Base-by-base conservation (phyloP, 768 basidiomycete species). In the Lentinula lateritia region DNA sequence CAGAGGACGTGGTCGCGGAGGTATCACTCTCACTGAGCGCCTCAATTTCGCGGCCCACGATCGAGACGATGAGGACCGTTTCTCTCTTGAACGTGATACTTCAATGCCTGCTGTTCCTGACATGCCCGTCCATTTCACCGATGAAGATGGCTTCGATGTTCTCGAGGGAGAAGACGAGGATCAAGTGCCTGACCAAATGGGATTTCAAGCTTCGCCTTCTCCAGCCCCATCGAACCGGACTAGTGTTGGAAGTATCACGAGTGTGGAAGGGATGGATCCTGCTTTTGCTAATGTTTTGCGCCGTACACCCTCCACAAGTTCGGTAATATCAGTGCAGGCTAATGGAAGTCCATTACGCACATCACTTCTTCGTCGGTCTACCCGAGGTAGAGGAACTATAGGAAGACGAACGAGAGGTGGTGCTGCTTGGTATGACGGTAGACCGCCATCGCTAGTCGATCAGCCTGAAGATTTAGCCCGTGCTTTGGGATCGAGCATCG, bases 201-300 rank as follows among this genome's bases (percentile, higher is more conserved):
- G 69, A 10, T 65, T 71, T 43, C 56, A 58, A 58, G 58, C 58
- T 2, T 72, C 72, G 13, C 71, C 67, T 32, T 81, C 80, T 2
- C 78, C 80, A 1, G 74, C 78, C 8, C 75, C 74, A 9, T 87
- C 86, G 3, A 89, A 89, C 66, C 79, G 87, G 39, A 83, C 83
- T 6, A 90, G 87, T 66, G 42, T 52, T 15, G 50, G 48, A 18
- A 61, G 60, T 54, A 43, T 50, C 18, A 58, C 62, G 15, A 52
- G 48, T 41, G 82, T 92, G 4, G 91, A 93, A 60, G 92, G 91
- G 48, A 91, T 95, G 89, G 93, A 94, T 63, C 93, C 93, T 9
- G 81, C 76, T 0, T 95, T 92, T 68, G 91, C 92, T 58, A 90
- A 90, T 62, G 80, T 92, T 13, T 83, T 93, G 50, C 83, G 83